A percentile compares a stretch with the other conserved stretches of the same genome.
Evolutionary conservation across 2,329 filamentous ascomycete genomes (phyloP).

Genomic region (Neospermospora avenae): DNA sequence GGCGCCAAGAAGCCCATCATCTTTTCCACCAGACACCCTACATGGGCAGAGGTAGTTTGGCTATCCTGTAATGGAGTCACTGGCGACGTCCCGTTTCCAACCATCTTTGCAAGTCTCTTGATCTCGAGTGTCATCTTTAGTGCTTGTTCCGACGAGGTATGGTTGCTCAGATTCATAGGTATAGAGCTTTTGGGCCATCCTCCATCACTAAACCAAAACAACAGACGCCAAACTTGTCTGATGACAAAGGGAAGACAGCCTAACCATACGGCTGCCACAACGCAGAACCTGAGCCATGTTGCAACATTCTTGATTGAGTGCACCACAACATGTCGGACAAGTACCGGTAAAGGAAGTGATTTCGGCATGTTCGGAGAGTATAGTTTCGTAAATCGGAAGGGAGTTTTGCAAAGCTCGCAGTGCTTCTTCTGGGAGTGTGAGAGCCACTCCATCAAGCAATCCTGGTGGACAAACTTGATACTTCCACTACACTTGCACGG

Average conservation of each 20-base stretch:
- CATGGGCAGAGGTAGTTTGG: conserved; percentile 39
- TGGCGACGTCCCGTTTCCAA: conserved; percentile 32
- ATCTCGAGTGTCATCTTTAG: conserved; percentile 27
- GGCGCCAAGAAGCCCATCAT: conserved; percentile 32
- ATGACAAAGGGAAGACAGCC: conserved; percentile 86
- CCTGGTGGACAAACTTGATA: conserved; percentile 97
- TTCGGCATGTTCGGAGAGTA: conserved; percentile 93
- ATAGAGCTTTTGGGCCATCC: conserved; percentile 30
- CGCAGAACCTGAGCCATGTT: conserved; percentile 71
- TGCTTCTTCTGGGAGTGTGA: conserved; percentile 99
- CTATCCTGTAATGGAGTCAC: conserved; percentile 29
- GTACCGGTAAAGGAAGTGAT: conserved; percentile 75
- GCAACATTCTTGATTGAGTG: conserved; percentile 70
- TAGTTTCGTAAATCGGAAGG: conserved; percentile 96
- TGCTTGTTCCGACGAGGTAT: conserved; percentile 21
- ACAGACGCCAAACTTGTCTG: conserved; percentile 84
- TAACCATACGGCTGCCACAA: conserved; percentile 87
- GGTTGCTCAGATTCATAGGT: conserved; percentile 9
- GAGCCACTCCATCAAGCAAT: conserved; percentile 98
- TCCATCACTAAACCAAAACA: conserved; percentile 69
- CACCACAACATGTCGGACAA: conserved; percentile 71
- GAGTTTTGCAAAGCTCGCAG: conserved; percentile 98
- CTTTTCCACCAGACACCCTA: conserved; percentile 39
- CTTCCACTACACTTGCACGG: conserved; percentile 99
- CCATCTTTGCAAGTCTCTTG: conserved; percentile 24